Percentiles rank a stretch among this genome's conserved stretches.
Conservation (phyloP, 768 basidiomycete species). For the Mycena filopes region DNA sequence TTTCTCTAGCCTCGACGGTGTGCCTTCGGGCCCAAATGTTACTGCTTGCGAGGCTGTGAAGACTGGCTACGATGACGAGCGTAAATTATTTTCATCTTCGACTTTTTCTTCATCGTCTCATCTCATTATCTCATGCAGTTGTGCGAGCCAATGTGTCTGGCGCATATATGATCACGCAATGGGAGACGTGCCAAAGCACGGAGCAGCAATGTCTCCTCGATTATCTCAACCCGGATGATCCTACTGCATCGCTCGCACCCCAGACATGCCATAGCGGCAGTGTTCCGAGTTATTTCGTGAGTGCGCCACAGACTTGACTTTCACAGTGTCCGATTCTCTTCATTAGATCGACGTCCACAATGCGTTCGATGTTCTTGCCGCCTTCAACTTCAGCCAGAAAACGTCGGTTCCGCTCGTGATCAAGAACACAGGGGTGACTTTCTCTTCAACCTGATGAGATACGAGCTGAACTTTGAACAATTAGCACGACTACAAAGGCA, state of each 20-base stretch:
- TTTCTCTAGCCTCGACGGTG: constrained; percentile 7
- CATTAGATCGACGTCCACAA: constrained; percentile 41
- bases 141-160: constrained; percentile 20
- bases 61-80: constrained; percentile 11
- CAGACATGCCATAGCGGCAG: constrained; percentile 42
- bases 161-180: constrained; percentile 42
- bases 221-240: constrained; percentile 33
- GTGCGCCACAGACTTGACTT: too few relatives aligned
- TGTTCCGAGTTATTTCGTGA: constrained; percentile 43
- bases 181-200: constrained; percentile 53
- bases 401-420: constrained; percentile 39
- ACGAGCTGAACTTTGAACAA: neutral
- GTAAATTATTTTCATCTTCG: neutral
- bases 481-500: constrained; percentile 38
- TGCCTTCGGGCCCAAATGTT: neutral
- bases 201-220: constrained; percentile 46
- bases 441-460: neutral
- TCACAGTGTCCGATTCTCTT: neutral
- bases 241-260: constrained; percentile 34
- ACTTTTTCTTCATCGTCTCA: neutral
- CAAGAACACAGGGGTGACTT: constrained; percentile 43
- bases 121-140: neutral
- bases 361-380: constrained; percentile 36
- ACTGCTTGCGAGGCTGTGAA: constrained; percentile 5
- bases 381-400: constrained; percentile 38